Evolutionary conservation across 176 grass and related monocot genomes (phyloP), one percentile per base, ranked within the genome.

Genomic region (Oryza brachyantha): DNA sequence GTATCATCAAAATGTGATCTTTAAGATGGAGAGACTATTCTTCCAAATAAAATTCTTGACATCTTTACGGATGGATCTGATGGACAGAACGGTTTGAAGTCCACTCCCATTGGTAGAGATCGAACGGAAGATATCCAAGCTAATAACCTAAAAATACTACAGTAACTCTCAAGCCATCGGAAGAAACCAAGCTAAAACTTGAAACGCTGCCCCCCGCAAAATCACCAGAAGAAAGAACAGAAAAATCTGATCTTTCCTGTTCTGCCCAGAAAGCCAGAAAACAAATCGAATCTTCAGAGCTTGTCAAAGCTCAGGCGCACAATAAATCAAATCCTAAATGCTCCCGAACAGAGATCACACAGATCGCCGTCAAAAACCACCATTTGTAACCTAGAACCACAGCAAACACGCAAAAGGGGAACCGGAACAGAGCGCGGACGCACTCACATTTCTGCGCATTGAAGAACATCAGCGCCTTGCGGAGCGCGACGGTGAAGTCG

Each of bases 381-480:
- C 4, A n/a, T 38, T 52, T 64, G 19, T 46, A 64, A 79, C n/a
- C 42, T 13, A 43, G 5, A 29, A 73, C 68, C 52, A 25, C 29
- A 9, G 79, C 3, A 2, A 61, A 73, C 39, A 62, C 28, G 36
- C 11, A 10, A 38, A 43, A 66, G 39, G 39, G 39, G 39, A 41
- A 41, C 39, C 39, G 60, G 61, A 59, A 38, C 7, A 50, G 13
- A 38, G 24, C 19, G 11, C 25, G n/a, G 36, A 79, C 4, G 5
- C 57, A 75, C 90, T 97, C 78, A 97, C 94, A 97, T 97, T 80
- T 78, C 82, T 97, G 94, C 13, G 86, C 94, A 61, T 97, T 93
- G 88, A 97, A 97, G 91, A 97, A 97, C 86, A 85, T 91, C 74
- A 97, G 94, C 24, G 94, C 94, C 82, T 93, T 90, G 66, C 61